Evolutionary conservation across 1,284 basidiomycete genomes (phyloP), one percentile per base, ranked within the genome.

Genomic region (Porogramme epimiltina): DNA sequence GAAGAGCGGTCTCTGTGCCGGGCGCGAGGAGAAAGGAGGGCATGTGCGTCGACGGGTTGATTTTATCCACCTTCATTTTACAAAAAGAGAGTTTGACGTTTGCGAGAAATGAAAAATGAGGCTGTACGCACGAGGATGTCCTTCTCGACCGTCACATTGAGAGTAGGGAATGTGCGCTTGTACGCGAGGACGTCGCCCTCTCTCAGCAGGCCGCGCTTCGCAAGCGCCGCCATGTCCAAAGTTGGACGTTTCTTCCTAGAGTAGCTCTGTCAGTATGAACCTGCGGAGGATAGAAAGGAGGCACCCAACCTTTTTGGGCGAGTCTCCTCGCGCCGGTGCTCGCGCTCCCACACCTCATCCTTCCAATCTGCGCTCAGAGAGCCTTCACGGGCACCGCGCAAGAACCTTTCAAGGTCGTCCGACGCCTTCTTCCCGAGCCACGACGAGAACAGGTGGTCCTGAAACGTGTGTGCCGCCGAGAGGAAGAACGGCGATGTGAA

Each of bases 361-460:
- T 85, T 85, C 81, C 81, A 84, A 20, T 79, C 71, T 10, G 76
- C 81, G 42, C 80, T 74, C 43, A 81, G 47, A 8, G 67, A 73
- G 0, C 81, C 81, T 20, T 70, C 63, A 2, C 59, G 56, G 20
- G 81, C 68, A 13, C 76, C 77, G 18, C 67, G 63, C 42, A 71
- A 55, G 60, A 76, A 82, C 51, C 71, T 65, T 24, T 62, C 58
- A 3, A 81, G 70, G 51, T 76, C 74, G 26, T 71, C 72, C 9
- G 57, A 55, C 45, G 82, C 79, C 2, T 71, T 62, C 28, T 72
- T 68, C 3, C 75, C 73, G 43, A 79, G 67, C 78, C 79, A 83
- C 34, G 76, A 75, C 0, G 76, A 75, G 60, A 70, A 79, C 2
- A 84, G 65, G 48, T 85, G 82, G 58, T 84, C 82, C 63, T 84